These are phyloP conservation scores for Colletotrichum aenigma DNA, from an alignment of 2,329 filamentous ascomycete species.

Conservation along the genomic window DNA sequence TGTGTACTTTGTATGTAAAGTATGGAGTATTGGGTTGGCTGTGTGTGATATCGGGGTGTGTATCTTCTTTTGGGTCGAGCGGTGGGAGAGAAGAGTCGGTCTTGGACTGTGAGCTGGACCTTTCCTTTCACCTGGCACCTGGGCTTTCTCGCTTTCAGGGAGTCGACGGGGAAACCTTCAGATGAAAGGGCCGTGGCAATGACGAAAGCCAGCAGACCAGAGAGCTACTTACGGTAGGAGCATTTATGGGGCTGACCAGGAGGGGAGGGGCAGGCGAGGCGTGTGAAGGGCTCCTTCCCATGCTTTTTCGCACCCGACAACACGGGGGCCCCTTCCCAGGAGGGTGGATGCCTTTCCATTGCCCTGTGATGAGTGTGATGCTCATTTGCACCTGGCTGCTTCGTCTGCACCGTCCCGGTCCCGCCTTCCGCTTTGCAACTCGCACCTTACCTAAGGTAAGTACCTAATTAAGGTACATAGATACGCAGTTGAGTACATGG, in stretches of 20 bases:
- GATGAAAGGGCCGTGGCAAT: constrained; percentile 21
- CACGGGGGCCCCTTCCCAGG: background rate
- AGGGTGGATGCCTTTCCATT: background rate
- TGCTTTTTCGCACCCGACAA: background rate
- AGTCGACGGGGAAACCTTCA: constrained; percentile 13
- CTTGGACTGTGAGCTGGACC: background rate
- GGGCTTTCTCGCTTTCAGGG: background rate
- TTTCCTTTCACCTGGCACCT: background rate
- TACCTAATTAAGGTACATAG: background rate
- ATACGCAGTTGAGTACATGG: no score
- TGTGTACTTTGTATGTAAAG: background rate
- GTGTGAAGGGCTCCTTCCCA: background rate
- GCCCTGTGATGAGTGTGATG: no score
- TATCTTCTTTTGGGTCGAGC: background rate
- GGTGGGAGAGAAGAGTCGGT: background rate
- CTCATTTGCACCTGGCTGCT: background rate
- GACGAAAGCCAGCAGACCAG: constrained; percentile 14
- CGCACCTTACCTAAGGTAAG: background rate
- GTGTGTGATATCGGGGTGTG: background rate
- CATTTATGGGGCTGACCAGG: constrained; percentile 16
- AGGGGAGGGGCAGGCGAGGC: constrained; percentile 6
- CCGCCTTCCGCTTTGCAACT: background rate
- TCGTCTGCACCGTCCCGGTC: background rate
- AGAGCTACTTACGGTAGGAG: constrained; percentile 13
- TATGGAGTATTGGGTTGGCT: background rate